Base-by-base conservation (phyloP, 2,329 filamentous ascomycete genomes). In the Aaosphaeria arxii region DNA sequence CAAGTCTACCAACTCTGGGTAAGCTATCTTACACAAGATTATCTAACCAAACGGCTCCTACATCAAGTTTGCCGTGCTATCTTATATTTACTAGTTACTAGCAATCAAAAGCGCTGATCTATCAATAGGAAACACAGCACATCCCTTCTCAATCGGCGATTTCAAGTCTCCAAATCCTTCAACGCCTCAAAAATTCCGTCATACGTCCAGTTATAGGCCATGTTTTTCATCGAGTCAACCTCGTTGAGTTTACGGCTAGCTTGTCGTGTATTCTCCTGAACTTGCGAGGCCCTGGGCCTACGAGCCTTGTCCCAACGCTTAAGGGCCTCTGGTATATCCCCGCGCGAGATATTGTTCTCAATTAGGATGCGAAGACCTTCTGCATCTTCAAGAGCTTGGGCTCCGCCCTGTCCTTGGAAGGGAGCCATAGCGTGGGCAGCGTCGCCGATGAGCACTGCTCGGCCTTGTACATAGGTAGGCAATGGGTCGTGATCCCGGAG, bases 401-500 rank as follows among this genome's bases (percentile, higher is more conserved):
- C 77, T 1, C 75, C 71, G 0, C 80, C 80, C 58, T 82, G 79
- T 3, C 79, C 78, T 0, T 74, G 74, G 11, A 73, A 75, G 1
- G 80, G 73, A 0, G 77, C 74, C 44, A 82, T 67, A 0, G 79
- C 77, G 61, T 83, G 80, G 1, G 78, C 79, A 3, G 79, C 78
- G 59, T 83, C 80, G 4, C 80, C 80, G 4, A 82, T 64, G 3
- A 83, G 62, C 5, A 83, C 67, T 3, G 80, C 72, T 0, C 77
- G 67, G 11, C 75, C 67, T 4, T 66, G 49, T 11, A 38, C 47
- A 42, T 32, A 47, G 5, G 46, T 52, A 5, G 50, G 50, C 11
- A 52, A 33, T 43, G 47, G 29, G 6, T 46, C 41, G 6, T 46
- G 49, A 13, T 51, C 49, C 13, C 48, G 49, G 7, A 51, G 40